These are phyloP conservation scores for Dysphania ambrosioides DNA, from an alignment of 148 eudicot species.

Conservation along the genomic window DNA sequence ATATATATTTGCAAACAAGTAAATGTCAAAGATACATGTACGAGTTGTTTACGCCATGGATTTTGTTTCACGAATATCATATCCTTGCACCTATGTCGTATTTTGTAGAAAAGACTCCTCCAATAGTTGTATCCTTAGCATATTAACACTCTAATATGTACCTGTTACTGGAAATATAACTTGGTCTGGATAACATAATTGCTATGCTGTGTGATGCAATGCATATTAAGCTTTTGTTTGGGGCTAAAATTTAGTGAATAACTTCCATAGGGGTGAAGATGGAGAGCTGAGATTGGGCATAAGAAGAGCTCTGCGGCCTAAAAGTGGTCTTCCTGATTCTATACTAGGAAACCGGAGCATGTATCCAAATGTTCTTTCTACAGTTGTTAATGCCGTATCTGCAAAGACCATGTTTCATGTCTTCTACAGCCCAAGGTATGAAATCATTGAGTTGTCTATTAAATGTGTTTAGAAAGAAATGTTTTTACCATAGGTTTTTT, in stretches of 20 bases:
- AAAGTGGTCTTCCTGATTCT: constrained; percentile 65
- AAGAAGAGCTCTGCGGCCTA: constrained; percentile 76
- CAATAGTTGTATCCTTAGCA: neutral
- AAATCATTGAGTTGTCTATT: neutral
- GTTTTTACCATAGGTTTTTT: neutral
- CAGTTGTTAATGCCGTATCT: constrained; percentile 59
- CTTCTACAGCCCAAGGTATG: constrained; percentile 82
- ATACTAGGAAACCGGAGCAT: constrained; percentile 50
- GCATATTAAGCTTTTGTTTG: neutral
- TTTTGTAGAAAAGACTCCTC: neutral
- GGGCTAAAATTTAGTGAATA: neutral
- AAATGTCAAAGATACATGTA: no score
- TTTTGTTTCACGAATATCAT: no score
- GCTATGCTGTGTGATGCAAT: constrained; percentile 11
- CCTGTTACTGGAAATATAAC: neutral
- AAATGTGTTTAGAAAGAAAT: neutral
- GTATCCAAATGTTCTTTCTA: constrained; percentile 52
- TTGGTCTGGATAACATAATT: neutral
- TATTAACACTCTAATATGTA: neutral
- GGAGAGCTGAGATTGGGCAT: constrained; percentile 81
- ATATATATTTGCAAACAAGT: no score
- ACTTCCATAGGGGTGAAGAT: constrained; percentile 62
- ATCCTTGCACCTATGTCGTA: no score
- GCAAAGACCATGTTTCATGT: constrained; percentile 57
- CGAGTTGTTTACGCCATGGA: no score